Percentiles rank a stretch among this genome's conserved stretches.
These are phyloP conservation scores for Gaeumannomyces sp. DNA, from an alignment of 2,329 filamentous ascomycete species.

Conservation along the genomic window DNA sequence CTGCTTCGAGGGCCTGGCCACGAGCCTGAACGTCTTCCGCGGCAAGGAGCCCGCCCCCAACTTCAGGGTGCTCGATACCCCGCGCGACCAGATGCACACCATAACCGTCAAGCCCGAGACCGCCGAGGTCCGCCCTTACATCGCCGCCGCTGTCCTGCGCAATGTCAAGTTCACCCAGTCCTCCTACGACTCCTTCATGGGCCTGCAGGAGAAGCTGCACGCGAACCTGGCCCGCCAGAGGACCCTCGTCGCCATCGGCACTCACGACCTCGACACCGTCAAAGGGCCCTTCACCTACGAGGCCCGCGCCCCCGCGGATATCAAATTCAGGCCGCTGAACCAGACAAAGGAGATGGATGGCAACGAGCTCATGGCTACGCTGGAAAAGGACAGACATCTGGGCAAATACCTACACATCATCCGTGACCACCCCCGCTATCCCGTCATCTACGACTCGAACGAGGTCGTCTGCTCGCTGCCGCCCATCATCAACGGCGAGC, in stretches of 20 bases:
- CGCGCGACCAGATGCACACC: slow-evolving; percentile 66
- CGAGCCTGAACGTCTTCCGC: slow-evolving; percentile 94
- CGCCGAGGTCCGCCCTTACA: slow-evolving; percentile 73
- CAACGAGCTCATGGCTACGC: slow-evolving; percentile 68
- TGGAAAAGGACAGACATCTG: slow-evolving; percentile 10
- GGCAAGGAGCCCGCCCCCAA: slow-evolving; percentile 70
- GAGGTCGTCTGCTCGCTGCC: slow-evolving; percentile 85
- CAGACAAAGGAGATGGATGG: slow-evolving; percentile 84
- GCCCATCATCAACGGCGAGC: slow-evolving; percentile 95
- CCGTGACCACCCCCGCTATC: slow-evolving; percentile 86
- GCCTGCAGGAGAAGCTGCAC: slow-evolving; percentile 95
- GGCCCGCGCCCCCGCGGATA: slow-evolving; percentile 82
- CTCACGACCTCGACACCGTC: slow-evolving; percentile 90
- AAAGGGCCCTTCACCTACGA: slow-evolving; percentile 96
- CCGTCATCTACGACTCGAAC: slow-evolving; percentile 89
- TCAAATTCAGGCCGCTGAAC: slow-evolving; percentile 86
- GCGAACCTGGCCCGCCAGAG: slow-evolving; percentile 90
- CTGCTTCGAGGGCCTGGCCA: slow-evolving; percentile 92
- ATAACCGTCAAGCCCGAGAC: slow-evolving; percentile 76
- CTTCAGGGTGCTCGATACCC: slow-evolving; percentile 68
- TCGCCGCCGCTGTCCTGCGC: slow-evolving; percentile 82
- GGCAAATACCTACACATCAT: slow-evolving; percentile 78
- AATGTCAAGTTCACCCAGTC: slow-evolving; percentile 88
- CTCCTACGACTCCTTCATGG: slow-evolving; percentile 95
- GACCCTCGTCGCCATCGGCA: slow-evolving; percentile 94